Percentiles rank a stretch among this genome's conserved stretches.
Evolutionary conservation across 2,329 filamentous ascomycete species (phyloP).

Genomic region (Aulographum hederae): DNA sequence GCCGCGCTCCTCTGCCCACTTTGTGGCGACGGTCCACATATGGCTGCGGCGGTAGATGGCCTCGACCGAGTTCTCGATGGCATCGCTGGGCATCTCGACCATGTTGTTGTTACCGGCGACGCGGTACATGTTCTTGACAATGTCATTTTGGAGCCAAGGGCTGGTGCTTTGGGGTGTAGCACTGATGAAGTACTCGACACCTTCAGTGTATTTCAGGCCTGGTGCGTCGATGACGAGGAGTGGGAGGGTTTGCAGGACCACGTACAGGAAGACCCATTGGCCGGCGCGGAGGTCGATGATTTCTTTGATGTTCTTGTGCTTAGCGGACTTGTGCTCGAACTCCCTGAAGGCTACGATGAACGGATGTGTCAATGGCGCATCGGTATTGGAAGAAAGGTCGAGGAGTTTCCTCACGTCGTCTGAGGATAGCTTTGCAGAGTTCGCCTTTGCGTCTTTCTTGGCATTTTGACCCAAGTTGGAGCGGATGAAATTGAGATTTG

Average conservation of each 20-base stretch:
- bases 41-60: constrained; percentile 50
- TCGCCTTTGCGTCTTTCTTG: constrained; percentile 59
- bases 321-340: constrained; percentile 52
- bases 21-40: constrained; percentile 46
- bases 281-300: constrained; percentile 54
- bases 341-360: constrained; percentile 54
- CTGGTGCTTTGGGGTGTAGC: constrained; percentile 52
- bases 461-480: constrained; percentile 44
- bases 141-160: constrained; percentile 46
- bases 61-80: constrained; percentile 48
- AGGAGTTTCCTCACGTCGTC: constrained; percentile 62
- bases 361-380: constrained; percentile 36
- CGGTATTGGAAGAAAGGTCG: constrained; percentile 66
- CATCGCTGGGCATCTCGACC: constrained; percentile 42
- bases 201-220: constrained; percentile 47
- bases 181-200: constrained; percentile 69
- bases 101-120: constrained; percentile 47
- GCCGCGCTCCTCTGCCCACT: constrained; percentile 26
- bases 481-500: constrained; percentile 46
- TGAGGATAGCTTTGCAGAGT: constrained; percentile 54
- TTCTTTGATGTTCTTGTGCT: constrained; percentile 45
- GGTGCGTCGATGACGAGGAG: constrained; percentile 63
- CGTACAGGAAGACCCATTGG: constrained; percentile 69
- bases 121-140: constrained; percentile 53
- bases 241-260: constrained; percentile 57